Evolutionary conservation across 148 eudicot species (phyloP).

Genomic region (Oxyria digyna): DNA sequence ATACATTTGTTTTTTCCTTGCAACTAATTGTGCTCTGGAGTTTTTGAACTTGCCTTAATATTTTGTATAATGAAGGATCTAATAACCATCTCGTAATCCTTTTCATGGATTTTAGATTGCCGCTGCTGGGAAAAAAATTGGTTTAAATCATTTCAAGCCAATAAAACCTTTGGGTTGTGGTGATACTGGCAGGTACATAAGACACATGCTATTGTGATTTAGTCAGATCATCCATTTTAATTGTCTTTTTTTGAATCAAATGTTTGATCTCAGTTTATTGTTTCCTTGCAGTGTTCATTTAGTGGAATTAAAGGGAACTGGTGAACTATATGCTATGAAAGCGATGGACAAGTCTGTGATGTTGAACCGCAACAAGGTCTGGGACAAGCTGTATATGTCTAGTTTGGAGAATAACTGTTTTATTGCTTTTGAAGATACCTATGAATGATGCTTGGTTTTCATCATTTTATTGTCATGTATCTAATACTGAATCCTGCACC

Average conservation of each 20-base stretch:
- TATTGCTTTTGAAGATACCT: not conserved
- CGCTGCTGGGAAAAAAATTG: slow-evolving; percentile 52
- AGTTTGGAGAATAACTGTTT: not conserved
- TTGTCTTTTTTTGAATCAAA: not conserved
- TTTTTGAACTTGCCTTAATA: not conserved
- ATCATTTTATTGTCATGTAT: not conserved
- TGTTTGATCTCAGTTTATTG: not conserved
- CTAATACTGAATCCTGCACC: not conserved
- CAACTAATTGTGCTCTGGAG: not conserved
- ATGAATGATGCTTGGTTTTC: not conserved
- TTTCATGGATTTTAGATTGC: slow-evolving; percentile 36
- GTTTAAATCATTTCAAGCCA: slow-evolving; percentile 81
- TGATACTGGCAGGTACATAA: slow-evolving; percentile 74
- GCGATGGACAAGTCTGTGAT: slow-evolving; percentile 93
- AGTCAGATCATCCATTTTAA: not conserved
- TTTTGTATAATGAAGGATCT: slow-evolving; percentile 1
- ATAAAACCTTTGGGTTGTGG: slow-evolving; percentile 94
- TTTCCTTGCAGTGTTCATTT: slow-evolving; percentile 69
- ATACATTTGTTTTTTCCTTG: not conserved
- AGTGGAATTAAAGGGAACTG: slow-evolving; percentile 86
- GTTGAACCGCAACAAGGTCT: slow-evolving; percentile 93
- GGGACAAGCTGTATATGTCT: not conserved
- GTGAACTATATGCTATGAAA: slow-evolving; percentile 87
- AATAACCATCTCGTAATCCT: not conserved
- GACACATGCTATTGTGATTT: not conserved